A percentile compares a stretch with the other conserved stretches of the same genome.
Conservation (phyloP, 306 rosid species). For the Nissolia schottii region DNA sequence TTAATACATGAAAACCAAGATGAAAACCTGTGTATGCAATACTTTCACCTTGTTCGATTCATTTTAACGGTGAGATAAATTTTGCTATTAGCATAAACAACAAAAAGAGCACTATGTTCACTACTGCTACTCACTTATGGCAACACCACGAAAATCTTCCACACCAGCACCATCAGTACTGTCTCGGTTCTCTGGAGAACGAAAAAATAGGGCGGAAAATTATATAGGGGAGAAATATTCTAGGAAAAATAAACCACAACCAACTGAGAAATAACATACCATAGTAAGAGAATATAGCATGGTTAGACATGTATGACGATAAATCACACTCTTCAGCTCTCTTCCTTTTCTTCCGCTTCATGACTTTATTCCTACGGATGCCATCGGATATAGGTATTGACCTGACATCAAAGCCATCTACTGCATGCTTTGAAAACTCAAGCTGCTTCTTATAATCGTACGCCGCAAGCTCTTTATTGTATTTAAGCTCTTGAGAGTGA, state of each 20-base stretch:
- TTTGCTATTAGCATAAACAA: not conserved
- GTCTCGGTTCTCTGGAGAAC: slow-evolving; percentile 37
- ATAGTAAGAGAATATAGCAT: slow-evolving; percentile 67
- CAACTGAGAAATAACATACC: slow-evolving; percentile 47
- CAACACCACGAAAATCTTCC: slow-evolving; percentile 19
- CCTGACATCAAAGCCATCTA: slow-evolving; percentile 47
- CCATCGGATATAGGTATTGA: slow-evolving; percentile 48
- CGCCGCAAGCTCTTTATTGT: slow-evolving; percentile 49
- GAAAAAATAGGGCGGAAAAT: not conserved
- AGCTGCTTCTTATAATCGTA: slow-evolving; percentile 41
- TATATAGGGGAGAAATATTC: not conserved
- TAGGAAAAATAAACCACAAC: not conserved
- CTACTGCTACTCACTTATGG: slow-evolving; percentile 33
- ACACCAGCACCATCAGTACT: slow-evolving; percentile 4
- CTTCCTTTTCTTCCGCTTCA: slow-evolving; percentile 80
- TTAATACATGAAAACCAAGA: not conserved
- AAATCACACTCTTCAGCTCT: slow-evolving; percentile 55
- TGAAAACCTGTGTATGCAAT: not conserved
- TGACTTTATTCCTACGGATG: slow-evolving; percentile 38
- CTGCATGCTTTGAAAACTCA: slow-evolving; percentile 27
- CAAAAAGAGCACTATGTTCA: not conserved
- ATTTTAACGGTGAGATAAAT: not conserved
- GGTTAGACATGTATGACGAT: slow-evolving; percentile 48
- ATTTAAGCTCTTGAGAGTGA: slow-evolving; percentile 45
- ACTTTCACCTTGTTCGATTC: not conserved